phyloP scores from a whole-genome alignment of 2,329 filamentous ascomycete genomes.

The Xylaria sp. region DNA sequence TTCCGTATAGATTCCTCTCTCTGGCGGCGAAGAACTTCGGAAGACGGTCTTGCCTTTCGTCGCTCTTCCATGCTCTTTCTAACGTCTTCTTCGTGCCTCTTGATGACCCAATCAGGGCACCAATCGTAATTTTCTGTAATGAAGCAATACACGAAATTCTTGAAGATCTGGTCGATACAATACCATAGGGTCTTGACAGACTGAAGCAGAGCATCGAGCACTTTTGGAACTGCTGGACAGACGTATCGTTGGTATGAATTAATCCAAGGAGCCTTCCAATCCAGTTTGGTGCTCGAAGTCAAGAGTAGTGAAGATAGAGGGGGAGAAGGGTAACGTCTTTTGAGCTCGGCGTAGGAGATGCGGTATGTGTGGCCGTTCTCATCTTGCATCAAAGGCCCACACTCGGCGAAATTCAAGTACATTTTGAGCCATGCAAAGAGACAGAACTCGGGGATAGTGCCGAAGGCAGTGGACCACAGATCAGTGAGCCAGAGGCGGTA shows the following conservation, averaged over 20 bases:
- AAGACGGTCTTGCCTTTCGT: background rate
- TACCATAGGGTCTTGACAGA: background rate
- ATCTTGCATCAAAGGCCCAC: background rate
- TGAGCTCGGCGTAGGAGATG: background rate
- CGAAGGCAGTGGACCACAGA: too few relatives aligned
- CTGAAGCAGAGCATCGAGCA: background rate
- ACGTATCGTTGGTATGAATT: background rate
- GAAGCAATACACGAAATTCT: background rate
- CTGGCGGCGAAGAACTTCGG: background rate
- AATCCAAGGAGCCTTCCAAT: background rate
- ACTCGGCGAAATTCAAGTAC: background rate
- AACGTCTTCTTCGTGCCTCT: background rate
- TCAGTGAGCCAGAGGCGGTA: conserved; percentile 11
- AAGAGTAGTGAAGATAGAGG: background rate
- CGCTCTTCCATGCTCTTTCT: background rate
- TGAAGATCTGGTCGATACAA: background rate
- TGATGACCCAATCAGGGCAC: conserved; percentile 13
- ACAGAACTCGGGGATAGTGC: background rate
- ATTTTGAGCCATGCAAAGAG: background rate
- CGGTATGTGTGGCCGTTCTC: background rate
- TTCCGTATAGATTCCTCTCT: background rate
- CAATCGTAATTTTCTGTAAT: background rate
- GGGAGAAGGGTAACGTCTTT: background rate
- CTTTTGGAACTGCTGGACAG: background rate
- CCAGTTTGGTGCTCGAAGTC: background rate